phyloP scores from a whole-genome alignment of 805 yeast genomes.

The Candida palmyrensis region DNA sequence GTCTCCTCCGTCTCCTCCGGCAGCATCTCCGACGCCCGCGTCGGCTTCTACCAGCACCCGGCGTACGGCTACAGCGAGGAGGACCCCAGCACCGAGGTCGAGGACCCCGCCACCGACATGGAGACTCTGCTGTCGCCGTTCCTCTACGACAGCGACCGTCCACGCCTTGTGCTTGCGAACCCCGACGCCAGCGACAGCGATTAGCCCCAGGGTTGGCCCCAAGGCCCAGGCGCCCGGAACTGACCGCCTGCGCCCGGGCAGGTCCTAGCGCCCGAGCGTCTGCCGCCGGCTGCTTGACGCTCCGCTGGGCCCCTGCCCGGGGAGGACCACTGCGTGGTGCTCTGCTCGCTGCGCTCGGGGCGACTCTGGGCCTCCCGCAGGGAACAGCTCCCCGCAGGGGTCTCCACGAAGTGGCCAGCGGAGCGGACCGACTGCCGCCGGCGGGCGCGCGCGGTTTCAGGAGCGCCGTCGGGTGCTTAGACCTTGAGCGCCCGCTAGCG shows the following conservation, averaged over 20 bases:
- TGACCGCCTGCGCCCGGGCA: too few relatives aligned
- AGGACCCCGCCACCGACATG: constrained; percentile 2
- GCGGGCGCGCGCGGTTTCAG: too few relatives aligned
- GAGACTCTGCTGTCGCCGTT: background rate
- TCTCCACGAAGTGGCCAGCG: too few relatives aligned
- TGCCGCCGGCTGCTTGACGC: too few relatives aligned
- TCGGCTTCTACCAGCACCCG: constrained; percentile 39
- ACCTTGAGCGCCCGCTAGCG: too few relatives aligned
- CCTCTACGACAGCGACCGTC: constrained; percentile 20
- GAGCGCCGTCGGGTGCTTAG: too few relatives aligned
- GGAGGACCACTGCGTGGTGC: background rate
- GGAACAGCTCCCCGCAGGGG: too few relatives aligned
- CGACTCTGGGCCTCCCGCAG: too few relatives aligned
- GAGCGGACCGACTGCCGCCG: too few relatives aligned
- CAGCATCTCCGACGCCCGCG: constrained; percentile 20
- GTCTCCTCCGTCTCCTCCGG: constrained; percentile 21
- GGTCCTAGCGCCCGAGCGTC: too few relatives aligned
- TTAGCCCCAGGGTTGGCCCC: constrained; percentile 7
- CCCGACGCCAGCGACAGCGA: constrained; percentile 48
- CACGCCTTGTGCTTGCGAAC: constrained; percentile 51
- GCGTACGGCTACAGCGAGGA: constrained; percentile 26
- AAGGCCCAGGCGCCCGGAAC: too few relatives aligned
- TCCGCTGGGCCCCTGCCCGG: too few relatives aligned
- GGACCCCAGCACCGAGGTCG: constrained; percentile 13
- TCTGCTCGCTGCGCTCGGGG: background rate